These are phyloP conservation scores for Phytophthora nicotianae DNA, from an alignment of 352 stramenopile genomes.

Conservation along the genomic window DNA sequence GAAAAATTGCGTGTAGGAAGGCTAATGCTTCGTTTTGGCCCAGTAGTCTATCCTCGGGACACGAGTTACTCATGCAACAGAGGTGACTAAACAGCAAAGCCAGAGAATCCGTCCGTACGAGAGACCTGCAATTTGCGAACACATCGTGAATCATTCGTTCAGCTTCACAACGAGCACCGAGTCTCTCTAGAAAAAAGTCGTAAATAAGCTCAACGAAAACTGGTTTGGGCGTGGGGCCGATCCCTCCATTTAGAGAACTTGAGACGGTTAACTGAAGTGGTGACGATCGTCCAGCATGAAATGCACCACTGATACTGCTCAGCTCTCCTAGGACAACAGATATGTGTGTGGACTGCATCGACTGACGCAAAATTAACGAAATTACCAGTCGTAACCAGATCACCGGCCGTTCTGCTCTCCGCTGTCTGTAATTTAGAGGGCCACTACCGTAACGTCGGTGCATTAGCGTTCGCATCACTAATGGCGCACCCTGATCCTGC, in stretches of 20 bases:
- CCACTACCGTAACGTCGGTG: conserved; percentile 62
- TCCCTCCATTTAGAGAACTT: conserved; percentile 55
- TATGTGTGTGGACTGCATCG: conserved; percentile 37
- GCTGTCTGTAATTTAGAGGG: conserved; percentile 29
- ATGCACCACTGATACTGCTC: conserved; percentile 47
- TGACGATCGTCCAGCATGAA: conserved; percentile 23
- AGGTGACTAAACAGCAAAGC: conserved; percentile 72
- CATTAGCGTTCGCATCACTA: conserved; percentile 78
- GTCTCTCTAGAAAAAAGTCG: conserved; percentile 72
- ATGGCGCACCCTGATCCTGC: conserved; percentile 63
- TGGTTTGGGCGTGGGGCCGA: conserved; percentile 56
- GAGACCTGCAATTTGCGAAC: conserved; percentile 75
- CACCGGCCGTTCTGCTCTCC: conserved; percentile 48
- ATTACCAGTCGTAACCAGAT: conserved; percentile 70
- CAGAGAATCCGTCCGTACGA: conserved; percentile 43
- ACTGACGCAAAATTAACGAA: conserved; percentile 56
- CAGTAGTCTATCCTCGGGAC: conserved; percentile 62
- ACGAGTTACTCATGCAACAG: conserved; percentile 69
- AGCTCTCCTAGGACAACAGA: conserved; percentile 48
- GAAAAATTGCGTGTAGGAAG: conserved; percentile 64
- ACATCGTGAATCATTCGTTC: conserved; percentile 86
- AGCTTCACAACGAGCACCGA: conserved; percentile 71
- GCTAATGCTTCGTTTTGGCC: conserved; percentile 72
- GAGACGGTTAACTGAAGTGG: conserved; percentile 29
- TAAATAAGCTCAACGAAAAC: conserved; percentile 81